These are phyloP conservation scores for Lavandula angustifolia DNA, from an alignment of 257 asterid genomes.

Conservation along the genomic window DNA sequence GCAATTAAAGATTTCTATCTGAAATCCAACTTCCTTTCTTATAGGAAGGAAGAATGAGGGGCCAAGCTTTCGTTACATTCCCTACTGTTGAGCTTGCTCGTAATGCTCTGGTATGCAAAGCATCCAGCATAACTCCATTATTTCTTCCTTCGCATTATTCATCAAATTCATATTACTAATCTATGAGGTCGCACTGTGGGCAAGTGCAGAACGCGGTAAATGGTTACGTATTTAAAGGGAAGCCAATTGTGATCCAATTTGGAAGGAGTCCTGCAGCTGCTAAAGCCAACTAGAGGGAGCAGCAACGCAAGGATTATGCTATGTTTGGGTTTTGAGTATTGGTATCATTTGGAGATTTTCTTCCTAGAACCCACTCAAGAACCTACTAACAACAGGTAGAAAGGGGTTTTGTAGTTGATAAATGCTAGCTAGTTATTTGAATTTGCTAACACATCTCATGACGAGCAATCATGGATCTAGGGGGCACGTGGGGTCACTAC, in stretches of 20 bases:
- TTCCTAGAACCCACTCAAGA: no score
- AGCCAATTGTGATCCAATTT: conserved; percentile 89
- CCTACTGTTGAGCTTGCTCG: conserved; percentile 85
- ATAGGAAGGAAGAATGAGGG: conserved; percentile 99
- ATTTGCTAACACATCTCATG: no score
- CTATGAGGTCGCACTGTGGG: neutral
- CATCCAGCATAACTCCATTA: no score
- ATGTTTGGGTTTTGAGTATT: no score
- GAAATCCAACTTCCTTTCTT: conserved; percentile 12
- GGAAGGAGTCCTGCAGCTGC: conserved; percentile 51
- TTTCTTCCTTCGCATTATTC: neutral
- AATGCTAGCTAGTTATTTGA: no score
- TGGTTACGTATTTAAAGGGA: conserved; percentile 80
- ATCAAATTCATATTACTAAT: neutral
- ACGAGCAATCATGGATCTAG: no score
- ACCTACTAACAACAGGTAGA: no score
- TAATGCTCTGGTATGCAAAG: conserved; percentile 66
- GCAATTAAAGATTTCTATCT: neutral
- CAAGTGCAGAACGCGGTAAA: conserved; percentile 72
- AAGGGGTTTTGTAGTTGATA: no score
- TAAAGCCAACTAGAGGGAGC: no score
- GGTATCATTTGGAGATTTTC: no score
- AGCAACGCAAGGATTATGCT: no score
- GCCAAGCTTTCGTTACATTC: conserved; percentile 93
- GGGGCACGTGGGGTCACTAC: no score